Evolutionary conservation across 257 asterid species (phyloP), one percentile per base, ranked within the genome.

Genomic region (Nicotiana tabacum): DNA sequence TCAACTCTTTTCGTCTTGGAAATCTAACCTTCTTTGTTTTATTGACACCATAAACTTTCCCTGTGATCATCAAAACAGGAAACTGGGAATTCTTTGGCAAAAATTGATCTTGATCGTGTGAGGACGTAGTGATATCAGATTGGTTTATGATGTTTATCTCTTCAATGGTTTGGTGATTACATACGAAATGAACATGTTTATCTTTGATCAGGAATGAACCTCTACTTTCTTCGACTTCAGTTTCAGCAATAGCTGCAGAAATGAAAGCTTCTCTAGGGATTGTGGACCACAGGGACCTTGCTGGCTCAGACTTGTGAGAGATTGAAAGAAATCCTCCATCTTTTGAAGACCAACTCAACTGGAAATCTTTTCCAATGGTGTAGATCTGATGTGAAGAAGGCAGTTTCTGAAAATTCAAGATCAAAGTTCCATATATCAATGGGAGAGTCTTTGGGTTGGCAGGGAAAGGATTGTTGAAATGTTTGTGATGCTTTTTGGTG

Each of bases 211-310:
- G 86, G 81, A 95, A 94, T 32, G 99, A 95, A 53, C 99, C 99
- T 32, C 99, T 91, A 90, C 99, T 92, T 84, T 95, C 99, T 77
- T 91, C 93, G 48, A 95, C 93, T 86, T 94, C 97, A 16, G 98
- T 92, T 83, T 92, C 97, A 32, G 90, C 97, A 62, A 87, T 89
- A 10, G 97, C 97, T 2, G 97, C 96, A 29, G 98, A 92, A 10
- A 95, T 84, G 85, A 95, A 95, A 77, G 98, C 92, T 85, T 91
- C 92, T 78, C 99, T 98, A 21, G 99, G 95, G 3, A 91, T 77
- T 4, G 98, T 92, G 43, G 96, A 85, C 97, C 97, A 94, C 70
- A 92, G 46, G 76, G 92, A 86, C 67, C 92, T 92, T 18, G 89
- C 65, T n/a, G 90, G 93, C 10, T 89, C 88, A 85, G 93, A 88